Percentiles rank a stretch among this genome's conserved stretches.
Evolutionary conservation across 2,329 filamentous ascomycete species (phyloP).

Genomic region (Neonectria ditissima): DNA sequence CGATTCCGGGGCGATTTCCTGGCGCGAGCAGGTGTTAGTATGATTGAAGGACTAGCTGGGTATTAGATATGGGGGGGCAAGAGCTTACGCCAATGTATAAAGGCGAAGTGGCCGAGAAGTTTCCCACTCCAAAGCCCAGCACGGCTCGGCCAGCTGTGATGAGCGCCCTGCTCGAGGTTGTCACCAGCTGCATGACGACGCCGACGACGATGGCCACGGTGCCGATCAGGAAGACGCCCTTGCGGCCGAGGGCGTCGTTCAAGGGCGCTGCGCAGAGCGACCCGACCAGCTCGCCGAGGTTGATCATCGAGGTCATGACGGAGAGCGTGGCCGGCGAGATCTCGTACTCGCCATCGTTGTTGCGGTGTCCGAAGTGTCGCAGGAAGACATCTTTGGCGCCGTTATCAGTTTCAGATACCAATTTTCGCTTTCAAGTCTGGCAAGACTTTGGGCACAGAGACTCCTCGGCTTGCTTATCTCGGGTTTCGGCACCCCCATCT

Average conservation of each 20-base stretch:
- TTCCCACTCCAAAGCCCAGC: conserved; percentile 48
- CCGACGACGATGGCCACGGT: conserved; percentile 45
- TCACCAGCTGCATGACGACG: conserved; percentile 40
- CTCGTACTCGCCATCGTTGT: conserved; percentile 44
- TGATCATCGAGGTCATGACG: conserved; percentile 54
- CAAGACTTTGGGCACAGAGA: background rate
- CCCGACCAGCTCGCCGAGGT: conserved; percentile 53
- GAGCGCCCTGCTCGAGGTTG: conserved; percentile 38
- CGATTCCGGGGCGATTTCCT: conserved; percentile 48
- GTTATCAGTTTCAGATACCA: background rate
- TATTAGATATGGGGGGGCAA: too few species aligned
- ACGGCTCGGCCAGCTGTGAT: conserved; percentile 43
- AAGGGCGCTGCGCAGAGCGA: conserved; percentile 51
- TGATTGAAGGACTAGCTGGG: too few species aligned
- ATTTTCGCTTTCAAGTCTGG: background rate
- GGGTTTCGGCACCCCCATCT: background rate
- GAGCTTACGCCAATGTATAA: conserved; percentile 50
- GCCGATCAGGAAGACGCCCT: conserved; percentile 46
- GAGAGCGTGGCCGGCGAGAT: conserved; percentile 42
- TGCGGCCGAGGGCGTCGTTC: conserved; percentile 51
- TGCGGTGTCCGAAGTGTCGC: conserved; percentile 47
- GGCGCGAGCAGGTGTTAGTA: conserved; percentile 3
- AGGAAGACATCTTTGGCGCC: conserved; percentile 47
- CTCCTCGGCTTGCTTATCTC: background rate
- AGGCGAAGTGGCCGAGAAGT: conserved; percentile 53